Evolutionary conservation across 305 asterid genomes (phyloP).

Genomic region (Fraxinus sp.): DNA sequence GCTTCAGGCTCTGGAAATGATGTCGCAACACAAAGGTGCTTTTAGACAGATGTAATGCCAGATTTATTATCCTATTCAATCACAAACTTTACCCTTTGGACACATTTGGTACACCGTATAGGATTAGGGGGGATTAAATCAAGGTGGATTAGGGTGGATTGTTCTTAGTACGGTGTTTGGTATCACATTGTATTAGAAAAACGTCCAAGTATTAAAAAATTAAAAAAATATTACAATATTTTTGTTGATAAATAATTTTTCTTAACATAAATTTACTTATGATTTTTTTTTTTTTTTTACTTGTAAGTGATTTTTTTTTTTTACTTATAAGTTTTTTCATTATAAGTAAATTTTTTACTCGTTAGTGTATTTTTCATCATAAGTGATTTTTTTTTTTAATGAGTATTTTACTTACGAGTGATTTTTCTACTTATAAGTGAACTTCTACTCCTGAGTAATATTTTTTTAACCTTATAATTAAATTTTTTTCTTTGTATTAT

Average conservation of each 20-base stretch:
- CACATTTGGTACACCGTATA: neutral
- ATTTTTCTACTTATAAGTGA: neutral
- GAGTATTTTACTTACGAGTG: neutral
- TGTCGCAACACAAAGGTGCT: conserved; percentile 79
- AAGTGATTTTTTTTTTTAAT: no score
- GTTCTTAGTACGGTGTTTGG: neutral
- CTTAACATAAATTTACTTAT: neutral
- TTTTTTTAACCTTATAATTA: neutral
- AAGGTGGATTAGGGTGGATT: neutral
- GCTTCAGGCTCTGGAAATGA: conserved; percentile 89
- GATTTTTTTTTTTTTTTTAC: neutral
- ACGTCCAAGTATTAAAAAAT: neutral
- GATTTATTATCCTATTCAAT: neutral
- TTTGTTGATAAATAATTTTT: neutral
- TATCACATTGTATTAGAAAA: neutral
- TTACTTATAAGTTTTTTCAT: neutral
- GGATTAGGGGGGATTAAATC: neutral
- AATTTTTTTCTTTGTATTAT: neutral
- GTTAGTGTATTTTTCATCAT: neutral
- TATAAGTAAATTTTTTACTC: neutral
- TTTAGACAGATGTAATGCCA: conserved; percentile 12
- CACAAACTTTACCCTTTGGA: neutral
- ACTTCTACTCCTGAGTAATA: neutral
- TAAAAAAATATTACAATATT: neutral
- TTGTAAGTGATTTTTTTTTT: neutral